Percentiles rank a stretch among this genome's conserved stretches.
Evolutionary conservation across 2,329 filamentous ascomycete genomes (phyloP).

Genomic region (Ophiostoma ips): DNA sequence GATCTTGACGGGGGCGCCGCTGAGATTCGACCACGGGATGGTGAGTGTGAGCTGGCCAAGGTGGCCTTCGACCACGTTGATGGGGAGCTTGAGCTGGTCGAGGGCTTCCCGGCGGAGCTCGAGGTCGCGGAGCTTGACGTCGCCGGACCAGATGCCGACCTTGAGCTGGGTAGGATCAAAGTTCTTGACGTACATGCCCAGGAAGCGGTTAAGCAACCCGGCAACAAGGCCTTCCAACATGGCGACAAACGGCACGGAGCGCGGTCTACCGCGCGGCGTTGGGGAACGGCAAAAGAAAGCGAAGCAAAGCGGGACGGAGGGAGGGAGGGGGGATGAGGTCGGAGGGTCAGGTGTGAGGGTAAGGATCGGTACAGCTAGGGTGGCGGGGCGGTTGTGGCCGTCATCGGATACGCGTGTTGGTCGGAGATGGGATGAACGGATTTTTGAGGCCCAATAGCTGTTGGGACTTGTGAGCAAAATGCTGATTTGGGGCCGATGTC

Average conservation of each 20-base stretch:
- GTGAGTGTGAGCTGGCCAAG: constrained; percentile 80
- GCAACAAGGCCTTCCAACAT: constrained; percentile 98
- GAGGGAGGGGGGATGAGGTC: not conserved
- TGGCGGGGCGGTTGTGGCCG: not conserved
- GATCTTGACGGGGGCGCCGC: constrained; percentile 86
- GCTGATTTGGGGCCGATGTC: not conserved
- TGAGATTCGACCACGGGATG: constrained; percentile 95
- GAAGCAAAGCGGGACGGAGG: no score
- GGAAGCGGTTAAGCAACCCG: constrained; percentile 93
- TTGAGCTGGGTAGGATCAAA: constrained; percentile 97
- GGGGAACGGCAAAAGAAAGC: not conserved
- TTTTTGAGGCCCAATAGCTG: not conserved
- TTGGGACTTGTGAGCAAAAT: not conserved
- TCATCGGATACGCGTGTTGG: not conserved
- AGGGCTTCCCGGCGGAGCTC: constrained; percentile 89
- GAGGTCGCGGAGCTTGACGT: constrained; percentile 87
- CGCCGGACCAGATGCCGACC: constrained; percentile 96
- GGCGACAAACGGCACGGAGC: constrained; percentile 26
- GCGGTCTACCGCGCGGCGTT: not conserved
- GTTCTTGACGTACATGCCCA: constrained; percentile 99
- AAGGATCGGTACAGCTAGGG: not conserved
- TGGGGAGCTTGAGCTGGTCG: constrained; percentile 88
- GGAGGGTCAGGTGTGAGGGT: not conserved
- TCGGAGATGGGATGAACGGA: not conserved
- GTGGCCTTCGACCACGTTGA: constrained; percentile 94